Base-by-base conservation (phyloP, 495 filamentous ascomycete species). In the Penicillium malachiteum region DNA sequence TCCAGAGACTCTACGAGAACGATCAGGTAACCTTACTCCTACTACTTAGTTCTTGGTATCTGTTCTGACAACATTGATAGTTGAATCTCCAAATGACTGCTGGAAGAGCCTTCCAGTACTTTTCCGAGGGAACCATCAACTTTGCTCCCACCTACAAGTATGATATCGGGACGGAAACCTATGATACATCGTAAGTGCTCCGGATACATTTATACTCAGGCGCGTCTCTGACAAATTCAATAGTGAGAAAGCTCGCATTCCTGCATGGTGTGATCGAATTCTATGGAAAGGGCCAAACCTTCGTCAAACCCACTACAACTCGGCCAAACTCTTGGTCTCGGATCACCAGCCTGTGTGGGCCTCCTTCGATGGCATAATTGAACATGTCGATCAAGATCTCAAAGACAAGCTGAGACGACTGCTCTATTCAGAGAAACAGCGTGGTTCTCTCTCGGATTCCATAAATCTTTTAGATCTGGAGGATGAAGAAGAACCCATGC, bases 121-220 rank as follows among this genome's bases (percentile, higher is more conserved):
- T 96, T 67, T 92, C 90, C 0, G 94, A 98, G 70, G 84, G 89
- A 8, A 80, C 81, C 26, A 91, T 97, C 37, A 83, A 73, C 2
- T 99, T 97, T 66, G 76, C 87, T 58, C 94, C 94, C 3, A 99
- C 94, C 11, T 99, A 99, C 74, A 96, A 94, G 73, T 99, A 87
- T 68, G 89, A 99, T 67, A 72, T 95, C 55, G 91, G 89, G 38
- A 88, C 78, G 7, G 91, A 97, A 68, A 79, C 77, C 35, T 98
- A 96, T 68, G 94, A 99, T 72, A 93, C 86, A 11, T 97, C 92
- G 88, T 91, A 77, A 78, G 86, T 74, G 9, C 8, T 16, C 11
- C 14, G 34, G 12, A 5, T 16, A 13, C 16, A 18, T 10, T 17
- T 7, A 2, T 37, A 21, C 17, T 26, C n/a, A 9, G 42, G 6